phyloP scores from a whole-genome alignment of 768 basidiomycete species.

The Lentinula boryana region DNA sequence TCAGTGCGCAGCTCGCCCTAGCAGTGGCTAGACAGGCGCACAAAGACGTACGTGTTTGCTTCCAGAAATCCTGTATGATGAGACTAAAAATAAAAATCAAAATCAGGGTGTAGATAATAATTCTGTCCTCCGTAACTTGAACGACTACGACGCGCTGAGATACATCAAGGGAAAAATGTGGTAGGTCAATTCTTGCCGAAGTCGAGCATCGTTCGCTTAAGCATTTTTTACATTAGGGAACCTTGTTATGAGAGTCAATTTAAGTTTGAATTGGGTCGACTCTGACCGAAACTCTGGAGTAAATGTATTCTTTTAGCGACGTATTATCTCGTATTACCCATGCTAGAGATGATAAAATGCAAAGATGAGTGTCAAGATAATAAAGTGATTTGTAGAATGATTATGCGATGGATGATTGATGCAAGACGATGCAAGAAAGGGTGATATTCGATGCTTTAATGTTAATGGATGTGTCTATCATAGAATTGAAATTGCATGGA shows the following conservation, averaged over 20 bases:
- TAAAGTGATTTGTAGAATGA: too few species aligned
- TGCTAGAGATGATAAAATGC: too few species aligned
- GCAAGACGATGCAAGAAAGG: too few species aligned
- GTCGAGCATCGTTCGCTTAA: not conserved
- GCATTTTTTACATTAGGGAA: not conserved
- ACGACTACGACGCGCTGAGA: constrained; percentile 39
- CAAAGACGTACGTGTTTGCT: constrained; percentile 39
- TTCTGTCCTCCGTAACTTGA: constrained; percentile 37
- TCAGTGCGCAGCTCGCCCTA: constrained; percentile 56
- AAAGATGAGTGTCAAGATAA: too few species aligned
- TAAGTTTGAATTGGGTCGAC: not conserved
- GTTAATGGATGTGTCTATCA: too few species aligned
- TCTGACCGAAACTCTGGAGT: not conserved
- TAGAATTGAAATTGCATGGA: too few species aligned
- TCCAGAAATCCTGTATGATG: not conserved
- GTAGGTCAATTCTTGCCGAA: constrained; percentile 12
- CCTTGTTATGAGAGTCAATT: not conserved
- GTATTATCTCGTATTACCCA: too few species aligned
- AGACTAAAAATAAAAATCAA: constrained; percentile 11
- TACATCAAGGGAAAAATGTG: constrained; percentile 54
- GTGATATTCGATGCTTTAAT: too few species aligned
- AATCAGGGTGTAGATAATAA: constrained; percentile 40
- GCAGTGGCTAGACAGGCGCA: constrained; percentile 64
- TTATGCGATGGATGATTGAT: too few species aligned
- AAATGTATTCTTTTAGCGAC: too few species aligned